Conservation (phyloP, 2,329 filamentous ascomycete genomes). For the Sporothrix pallida region DNA sequence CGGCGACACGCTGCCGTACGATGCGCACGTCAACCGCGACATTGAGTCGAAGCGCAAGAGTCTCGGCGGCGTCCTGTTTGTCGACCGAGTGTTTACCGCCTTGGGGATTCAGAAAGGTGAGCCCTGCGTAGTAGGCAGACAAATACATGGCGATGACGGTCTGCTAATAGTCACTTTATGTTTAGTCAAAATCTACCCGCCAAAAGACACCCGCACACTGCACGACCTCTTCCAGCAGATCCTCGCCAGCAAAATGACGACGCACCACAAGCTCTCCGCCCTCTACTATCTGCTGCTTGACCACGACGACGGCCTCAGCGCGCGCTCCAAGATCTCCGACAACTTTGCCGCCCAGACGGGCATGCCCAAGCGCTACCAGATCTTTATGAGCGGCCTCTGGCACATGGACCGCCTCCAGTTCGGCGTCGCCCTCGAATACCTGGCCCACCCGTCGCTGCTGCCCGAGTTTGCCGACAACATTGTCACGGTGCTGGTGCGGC, state of each 20-base stretch:
- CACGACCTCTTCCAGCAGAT: slow-evolving; percentile 74
- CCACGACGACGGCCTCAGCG: slow-evolving; percentile 61
- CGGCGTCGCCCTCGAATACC: slow-evolving; percentile 72
- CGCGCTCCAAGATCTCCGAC: slow-evolving; percentile 56
- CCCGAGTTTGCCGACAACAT: slow-evolving; percentile 87
- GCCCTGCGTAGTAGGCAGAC: too few species aligned
- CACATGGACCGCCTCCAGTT: slow-evolving; percentile 76
- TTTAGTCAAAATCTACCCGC: slow-evolving; percentile 69
- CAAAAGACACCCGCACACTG: slow-evolving; percentile 70
- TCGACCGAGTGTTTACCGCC: slow-evolving; percentile 75
- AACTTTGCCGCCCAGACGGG: slow-evolving; percentile 66
- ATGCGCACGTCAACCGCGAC: slow-evolving; percentile 63
- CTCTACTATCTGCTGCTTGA: slow-evolving; percentile 86
- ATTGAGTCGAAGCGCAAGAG: slow-evolving; percentile 71
- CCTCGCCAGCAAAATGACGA: slow-evolving; percentile 65
- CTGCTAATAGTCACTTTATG: neutral
- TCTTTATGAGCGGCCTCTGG: slow-evolving; percentile 84
- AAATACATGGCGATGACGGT: too few species aligned
- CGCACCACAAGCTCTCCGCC: slow-evolving; percentile 80
- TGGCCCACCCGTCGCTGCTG: slow-evolving; percentile 79
- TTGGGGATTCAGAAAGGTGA: slow-evolving; percentile 70
- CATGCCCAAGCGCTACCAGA: slow-evolving; percentile 76
- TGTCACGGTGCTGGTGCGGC: slow-evolving; percentile 68
- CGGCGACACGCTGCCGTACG: slow-evolving; percentile 65
- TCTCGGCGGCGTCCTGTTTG: slow-evolving; percentile 74